These are phyloP conservation scores for Bipolaris victoriae DNA, from an alignment of 2,329 filamentous ascomycete species.

Conservation along the genomic window DNA sequence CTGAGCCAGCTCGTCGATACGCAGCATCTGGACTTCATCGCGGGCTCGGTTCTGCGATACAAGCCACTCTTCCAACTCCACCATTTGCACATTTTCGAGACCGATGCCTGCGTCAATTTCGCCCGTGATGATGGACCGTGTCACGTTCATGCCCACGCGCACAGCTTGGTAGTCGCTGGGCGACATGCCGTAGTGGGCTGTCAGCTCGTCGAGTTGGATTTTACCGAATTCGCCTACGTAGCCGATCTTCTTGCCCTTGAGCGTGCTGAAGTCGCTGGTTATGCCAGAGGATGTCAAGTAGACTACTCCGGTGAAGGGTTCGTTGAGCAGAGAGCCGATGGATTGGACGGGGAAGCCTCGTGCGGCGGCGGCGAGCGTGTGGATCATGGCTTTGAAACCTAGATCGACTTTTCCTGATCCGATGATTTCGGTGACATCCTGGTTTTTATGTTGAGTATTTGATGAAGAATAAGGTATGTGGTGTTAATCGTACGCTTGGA, in stretches of 20 bases:
- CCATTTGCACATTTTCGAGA: constrained; percentile 83
- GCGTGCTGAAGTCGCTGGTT: constrained; percentile 74
- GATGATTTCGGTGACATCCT: constrained; percentile 82
- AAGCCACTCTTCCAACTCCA: constrained; percentile 80
- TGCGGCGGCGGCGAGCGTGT: constrained; percentile 78
- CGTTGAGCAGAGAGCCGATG: constrained; percentile 76
- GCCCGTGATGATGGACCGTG: constrained; percentile 75
- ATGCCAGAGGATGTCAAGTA: constrained; percentile 78
- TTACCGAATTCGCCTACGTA: constrained; percentile 83
- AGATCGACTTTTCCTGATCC: constrained; percentile 77
- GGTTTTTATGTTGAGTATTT: not conserved
- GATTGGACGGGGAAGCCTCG: constrained; percentile 75
- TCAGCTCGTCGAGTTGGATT: constrained; percentile 83
- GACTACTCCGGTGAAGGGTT: constrained; percentile 79
- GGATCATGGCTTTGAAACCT: constrained; percentile 85
- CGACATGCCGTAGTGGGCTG: constrained; percentile 76
- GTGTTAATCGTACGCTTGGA: constrained; percentile 62
- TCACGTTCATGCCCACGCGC: constrained; percentile 82
- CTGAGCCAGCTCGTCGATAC: constrained; percentile 80
- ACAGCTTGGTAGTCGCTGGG: constrained; percentile 76
- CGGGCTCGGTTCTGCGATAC: constrained; percentile 65
- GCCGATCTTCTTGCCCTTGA: constrained; percentile 78
- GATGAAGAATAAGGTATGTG: too few species aligned
- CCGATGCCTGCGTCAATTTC: constrained; percentile 77
- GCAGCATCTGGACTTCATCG: constrained; percentile 77